Conservation (phyloP, 352 stramenopile species). For the Phytophthora macrochlamydospora region DNA sequence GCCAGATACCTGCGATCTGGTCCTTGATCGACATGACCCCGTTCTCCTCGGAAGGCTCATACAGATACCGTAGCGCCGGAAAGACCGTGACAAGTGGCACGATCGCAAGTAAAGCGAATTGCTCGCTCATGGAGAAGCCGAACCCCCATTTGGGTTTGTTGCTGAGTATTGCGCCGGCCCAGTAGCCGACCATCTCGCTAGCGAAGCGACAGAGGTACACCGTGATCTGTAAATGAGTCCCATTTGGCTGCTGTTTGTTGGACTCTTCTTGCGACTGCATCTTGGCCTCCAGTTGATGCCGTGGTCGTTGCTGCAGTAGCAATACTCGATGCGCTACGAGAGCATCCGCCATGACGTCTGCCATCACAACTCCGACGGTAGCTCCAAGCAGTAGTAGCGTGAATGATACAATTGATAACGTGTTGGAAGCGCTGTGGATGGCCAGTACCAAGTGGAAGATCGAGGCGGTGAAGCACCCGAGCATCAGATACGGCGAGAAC, state of each 20-base stretch:
- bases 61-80: constrained; percentile 57
- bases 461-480: constrained; percentile 64
- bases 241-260: constrained; percentile 36
- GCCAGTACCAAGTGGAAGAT: constrained; percentile 62
- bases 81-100: constrained; percentile 63
- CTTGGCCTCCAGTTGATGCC: constrained; percentile 17
- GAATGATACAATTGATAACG: constrained; percentile 64
- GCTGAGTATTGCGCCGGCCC: constrained; percentile 62
- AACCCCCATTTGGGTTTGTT: constrained; percentile 61
- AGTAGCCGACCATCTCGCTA: constrained; percentile 83
- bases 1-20: constrained; percentile 53
- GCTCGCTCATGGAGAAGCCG: constrained; percentile 61
- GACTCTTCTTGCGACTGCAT: constrained; percentile 20
- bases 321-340: constrained; percentile 72
- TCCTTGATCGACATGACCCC: constrained; percentile 34
- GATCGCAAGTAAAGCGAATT: constrained; percentile 67
- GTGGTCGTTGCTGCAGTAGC: constrained; percentile 16
- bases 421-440: constrained; percentile 29
- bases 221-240: constrained; percentile 58
- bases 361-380: constrained; percentile 80
- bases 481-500: constrained; percentile 81
- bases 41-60: constrained; percentile 47
- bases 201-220: constrained; percentile 83
- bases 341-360: constrained; percentile 83
- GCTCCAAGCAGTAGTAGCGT: constrained; percentile 69